phyloP scores from a whole-genome alignment of 495 filamentous ascomycete species.

The Xylaria scruposa region DNA sequence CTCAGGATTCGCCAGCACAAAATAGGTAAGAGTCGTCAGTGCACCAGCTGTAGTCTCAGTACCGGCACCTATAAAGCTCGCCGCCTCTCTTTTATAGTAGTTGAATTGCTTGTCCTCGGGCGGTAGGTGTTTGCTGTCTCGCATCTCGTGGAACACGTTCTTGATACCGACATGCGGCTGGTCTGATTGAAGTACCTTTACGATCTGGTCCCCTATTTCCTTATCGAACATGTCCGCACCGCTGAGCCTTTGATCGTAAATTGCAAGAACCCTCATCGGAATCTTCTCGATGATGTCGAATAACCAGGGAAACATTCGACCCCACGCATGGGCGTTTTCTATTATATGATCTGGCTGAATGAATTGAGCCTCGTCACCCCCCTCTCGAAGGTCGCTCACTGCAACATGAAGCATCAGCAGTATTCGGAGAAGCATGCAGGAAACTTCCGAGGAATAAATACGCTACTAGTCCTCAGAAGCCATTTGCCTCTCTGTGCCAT shows the following conservation, averaged over 20 bases:
- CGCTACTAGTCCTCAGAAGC: no score
- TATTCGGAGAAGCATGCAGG: neutral
- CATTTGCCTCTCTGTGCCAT: neutral
- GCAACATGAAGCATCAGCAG: neutral
- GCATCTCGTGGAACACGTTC: slow-evolving; percentile 15
- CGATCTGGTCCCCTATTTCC: neutral
- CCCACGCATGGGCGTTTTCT: neutral
- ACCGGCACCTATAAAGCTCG: slow-evolving; percentile 55
- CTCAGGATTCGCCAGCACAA: slow-evolving; percentile 43
- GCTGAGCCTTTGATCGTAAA: slow-evolving; percentile 5
- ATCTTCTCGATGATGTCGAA: slow-evolving; percentile 1
- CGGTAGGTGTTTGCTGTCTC: slow-evolving; percentile 8
- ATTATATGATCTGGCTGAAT: slow-evolving; percentile 14
- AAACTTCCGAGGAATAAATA: neutral
- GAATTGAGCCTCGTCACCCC: slow-evolving; percentile 32
- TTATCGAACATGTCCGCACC: slow-evolving; percentile 8
- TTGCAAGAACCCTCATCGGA: neutral
- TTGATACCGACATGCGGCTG: slow-evolving; percentile 4
- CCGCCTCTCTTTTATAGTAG: slow-evolving; percentile 52
- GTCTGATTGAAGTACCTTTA: neutral
- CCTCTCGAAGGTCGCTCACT: slow-evolving; percentile 27
- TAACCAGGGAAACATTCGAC: slow-evolving; percentile 1
- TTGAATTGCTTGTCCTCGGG: slow-evolving; percentile 41
- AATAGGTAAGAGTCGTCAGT: slow-evolving; percentile 44
- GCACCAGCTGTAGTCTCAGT: slow-evolving; percentile 54